Conservation (phyloP, 2,329 filamentous ascomycete genomes). For the Arthrinium phaeospermum region DNA sequence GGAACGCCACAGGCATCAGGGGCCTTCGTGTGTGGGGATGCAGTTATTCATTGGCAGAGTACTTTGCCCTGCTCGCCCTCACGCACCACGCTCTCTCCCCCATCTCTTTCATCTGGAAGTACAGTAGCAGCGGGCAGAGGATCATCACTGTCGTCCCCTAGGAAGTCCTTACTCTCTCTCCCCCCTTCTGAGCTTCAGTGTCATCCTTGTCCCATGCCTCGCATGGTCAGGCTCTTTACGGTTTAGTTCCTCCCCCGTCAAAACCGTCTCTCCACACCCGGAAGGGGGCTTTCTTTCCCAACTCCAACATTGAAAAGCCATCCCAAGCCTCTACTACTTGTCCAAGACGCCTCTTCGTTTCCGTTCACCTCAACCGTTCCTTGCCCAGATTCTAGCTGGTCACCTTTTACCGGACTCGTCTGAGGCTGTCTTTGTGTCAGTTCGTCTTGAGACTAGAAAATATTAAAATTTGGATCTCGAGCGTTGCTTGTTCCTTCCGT, state of each 20-base stretch:
- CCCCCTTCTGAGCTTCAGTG: background rate
- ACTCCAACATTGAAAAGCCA: slow-evolving; percentile 40
- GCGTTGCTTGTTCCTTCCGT: slow-evolving; percentile 27
- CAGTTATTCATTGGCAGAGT: slow-evolving; percentile 6
- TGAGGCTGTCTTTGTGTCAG: slow-evolving; percentile 38
- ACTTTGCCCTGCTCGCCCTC: background rate
- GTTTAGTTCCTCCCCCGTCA: slow-evolving; percentile 44
- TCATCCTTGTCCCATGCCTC: slow-evolving; percentile 35
- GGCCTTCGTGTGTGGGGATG: slow-evolving; percentile 34
- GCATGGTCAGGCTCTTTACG: slow-evolving; percentile 45
- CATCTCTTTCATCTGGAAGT: slow-evolving; percentile 21
- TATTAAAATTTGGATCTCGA: slow-evolving; percentile 24
- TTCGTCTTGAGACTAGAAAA: slow-evolving; percentile 28
- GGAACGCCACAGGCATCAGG: slow-evolving; percentile 36
- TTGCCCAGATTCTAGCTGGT: slow-evolving; percentile 22
- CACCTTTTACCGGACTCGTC: slow-evolving; percentile 31
- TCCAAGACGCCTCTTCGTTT: slow-evolving; percentile 29
- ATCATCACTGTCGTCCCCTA: slow-evolving; percentile 42
- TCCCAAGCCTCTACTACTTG: slow-evolving; percentile 25
- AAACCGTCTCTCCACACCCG: slow-evolving; percentile 42
- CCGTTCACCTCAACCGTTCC: slow-evolving; percentile 30
- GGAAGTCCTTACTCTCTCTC: slow-evolving; percentile 3
- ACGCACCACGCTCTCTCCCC: slow-evolving; percentile 6
- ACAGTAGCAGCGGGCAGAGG: slow-evolving; percentile 26
- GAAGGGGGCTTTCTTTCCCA: slow-evolving; percentile 35